A percentile compares a stretch with the other conserved stretches of the same genome.
These are phyloP conservation scores for Choricystis sp. DNA, from an alignment of 139 green algal genomes.

Conservation along the genomic window DNA sequence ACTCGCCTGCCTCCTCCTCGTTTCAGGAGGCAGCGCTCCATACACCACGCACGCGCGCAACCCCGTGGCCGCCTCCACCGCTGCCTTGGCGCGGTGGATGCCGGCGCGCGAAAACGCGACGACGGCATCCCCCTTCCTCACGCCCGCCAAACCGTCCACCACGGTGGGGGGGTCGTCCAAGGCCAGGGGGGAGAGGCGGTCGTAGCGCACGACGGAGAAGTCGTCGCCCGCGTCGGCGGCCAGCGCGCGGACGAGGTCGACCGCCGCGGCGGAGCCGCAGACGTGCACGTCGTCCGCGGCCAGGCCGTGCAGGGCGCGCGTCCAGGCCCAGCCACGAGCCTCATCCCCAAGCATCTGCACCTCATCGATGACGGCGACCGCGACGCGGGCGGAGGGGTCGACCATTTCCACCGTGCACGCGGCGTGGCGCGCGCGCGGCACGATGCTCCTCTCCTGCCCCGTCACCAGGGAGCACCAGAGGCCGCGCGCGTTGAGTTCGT, in stretches of 20 bases:
- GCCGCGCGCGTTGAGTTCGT: constrained; percentile 31
- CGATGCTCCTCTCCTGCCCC: constrained; percentile 67
- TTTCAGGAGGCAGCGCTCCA: constrained; percentile 73
- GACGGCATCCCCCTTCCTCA: constrained; percentile 75
- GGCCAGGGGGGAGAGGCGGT: constrained; percentile 12
- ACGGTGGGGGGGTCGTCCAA: constrained; percentile 14
- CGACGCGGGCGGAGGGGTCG: constrained; percentile 23
- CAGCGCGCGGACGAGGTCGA: constrained; percentile 51
- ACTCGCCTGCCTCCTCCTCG: constrained; percentile 47
- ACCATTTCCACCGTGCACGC: constrained; percentile 95
- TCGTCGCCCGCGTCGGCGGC: constrained; percentile 41
- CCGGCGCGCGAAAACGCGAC: constrained; percentile 77
- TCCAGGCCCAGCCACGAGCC: constrained; percentile 84
- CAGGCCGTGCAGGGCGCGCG: constrained; percentile 68
- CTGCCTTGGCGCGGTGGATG: constrained; percentile 58
- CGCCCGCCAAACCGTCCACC: constrained; percentile 2
- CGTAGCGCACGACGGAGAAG: constrained; percentile 31
- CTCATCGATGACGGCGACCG: constrained; percentile 92
- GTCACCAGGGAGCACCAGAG: constrained; percentile 38
- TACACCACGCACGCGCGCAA: constrained; percentile 59
- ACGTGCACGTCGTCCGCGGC: constrained; percentile 78
- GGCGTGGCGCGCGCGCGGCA: constrained; percentile 61
- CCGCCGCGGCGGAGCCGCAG: constrained; percentile 69
- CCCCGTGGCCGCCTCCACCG: constrained; percentile 31
- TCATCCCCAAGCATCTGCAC: constrained; percentile 82